Evolutionary conservation across 2,329 filamentous ascomycete species (phyloP), one percentile per base, ranked within the genome.

Genomic region (Grosmannia huntii): DNA sequence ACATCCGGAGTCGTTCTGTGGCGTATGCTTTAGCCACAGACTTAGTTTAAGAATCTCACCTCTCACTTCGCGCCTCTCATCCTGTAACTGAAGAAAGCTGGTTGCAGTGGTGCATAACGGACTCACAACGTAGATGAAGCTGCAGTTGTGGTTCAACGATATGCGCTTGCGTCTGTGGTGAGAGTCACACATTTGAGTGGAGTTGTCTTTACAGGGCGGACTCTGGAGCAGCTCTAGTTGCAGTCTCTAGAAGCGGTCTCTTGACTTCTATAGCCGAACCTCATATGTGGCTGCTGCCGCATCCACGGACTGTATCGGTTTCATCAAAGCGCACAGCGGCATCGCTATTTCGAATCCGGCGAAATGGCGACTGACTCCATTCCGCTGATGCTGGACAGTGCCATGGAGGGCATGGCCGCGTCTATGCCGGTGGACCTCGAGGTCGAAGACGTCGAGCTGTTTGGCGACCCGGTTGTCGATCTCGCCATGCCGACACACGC

Each of bases 371-470:
- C 57, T 25, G 51, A 57, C 27, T 33, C 56, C 12, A 60, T 63
- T 25, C 53, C 59, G 27, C 57, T 63, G 4, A 58, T 59, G n/a
- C 33, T 63, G 36, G 60, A 59, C 49, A 44, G 55, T 28, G 41
- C 52, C 28, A 62, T 64, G 55, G 55, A 33, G 23, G 50, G 72
- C 46, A 76, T 82, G 69, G 73, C 76, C 44, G 74, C 76, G 57
- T 72, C 75, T 58, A 72, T 82, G 63, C 74, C 81, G 64, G 83
- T 87, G 49, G 53, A 50, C 14, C 58, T 62, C n/a, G 58, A 61
- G 33, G 83, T 87, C 38, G 91, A 91, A 68, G 79, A 83, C 62
- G 79, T 82, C 68, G 80, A 81, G 64, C 68, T 81, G 61, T 77
- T 71, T 53, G 69, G 69, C 12, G 69, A 68, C 55, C 64, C 69